Evolutionary conservation across 2,329 filamentous ascomycete species (phyloP).

Genomic region (Westerdykella aurantiaca): DNA sequence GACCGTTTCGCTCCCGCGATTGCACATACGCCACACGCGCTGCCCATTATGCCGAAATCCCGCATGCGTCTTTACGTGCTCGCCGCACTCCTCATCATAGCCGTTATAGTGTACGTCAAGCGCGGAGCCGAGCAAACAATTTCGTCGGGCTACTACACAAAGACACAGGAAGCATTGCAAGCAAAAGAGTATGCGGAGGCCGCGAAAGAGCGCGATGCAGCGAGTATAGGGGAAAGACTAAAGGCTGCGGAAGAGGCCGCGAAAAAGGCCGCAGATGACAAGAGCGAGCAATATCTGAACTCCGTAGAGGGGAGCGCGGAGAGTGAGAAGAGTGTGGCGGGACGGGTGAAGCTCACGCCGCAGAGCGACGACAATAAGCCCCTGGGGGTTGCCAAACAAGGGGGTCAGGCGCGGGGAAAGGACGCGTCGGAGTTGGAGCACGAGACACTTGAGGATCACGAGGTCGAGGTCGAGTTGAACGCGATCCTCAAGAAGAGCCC

Average conservation of each 20-base stretch:
- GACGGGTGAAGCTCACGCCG: slow-evolving; percentile 48
- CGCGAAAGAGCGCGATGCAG: slow-evolving; percentile 44
- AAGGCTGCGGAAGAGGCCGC: slow-evolving; percentile 64
- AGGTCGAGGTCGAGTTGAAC: slow-evolving; percentile 67
- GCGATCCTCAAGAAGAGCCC: slow-evolving; percentile 77
- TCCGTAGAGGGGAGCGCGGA: slow-evolving; percentile 24
- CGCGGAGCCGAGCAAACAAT: slow-evolving; percentile 51
- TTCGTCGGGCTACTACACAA: slow-evolving; percentile 52
- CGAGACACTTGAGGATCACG: slow-evolving; percentile 55
- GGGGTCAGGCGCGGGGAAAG: slow-evolving; percentile 38
- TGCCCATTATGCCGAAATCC: slow-evolving; percentile 43
- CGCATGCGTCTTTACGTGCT: slow-evolving; percentile 63
- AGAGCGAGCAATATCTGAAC: slow-evolving; percentile 47
- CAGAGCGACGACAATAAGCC: slow-evolving; percentile 34
- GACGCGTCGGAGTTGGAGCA: slow-evolving; percentile 39
- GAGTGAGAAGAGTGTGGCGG: slow-evolving; percentile 48
- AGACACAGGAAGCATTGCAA: slow-evolving; percentile 50
- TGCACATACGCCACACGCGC: not conserved
- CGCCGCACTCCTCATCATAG: slow-evolving; percentile 57
- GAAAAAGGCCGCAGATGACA: slow-evolving; percentile 63
- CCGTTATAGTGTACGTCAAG: slow-evolving; percentile 69
- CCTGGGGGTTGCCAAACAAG: slow-evolving; percentile 41
- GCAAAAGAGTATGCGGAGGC: slow-evolving; percentile 34
- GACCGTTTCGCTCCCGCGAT: no score
- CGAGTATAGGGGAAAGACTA: slow-evolving; percentile 56